These are phyloP conservation scores for Paratinospora sagittata DNA, from an alignment of 164 flowering plant species.

Conservation along the genomic window DNA sequence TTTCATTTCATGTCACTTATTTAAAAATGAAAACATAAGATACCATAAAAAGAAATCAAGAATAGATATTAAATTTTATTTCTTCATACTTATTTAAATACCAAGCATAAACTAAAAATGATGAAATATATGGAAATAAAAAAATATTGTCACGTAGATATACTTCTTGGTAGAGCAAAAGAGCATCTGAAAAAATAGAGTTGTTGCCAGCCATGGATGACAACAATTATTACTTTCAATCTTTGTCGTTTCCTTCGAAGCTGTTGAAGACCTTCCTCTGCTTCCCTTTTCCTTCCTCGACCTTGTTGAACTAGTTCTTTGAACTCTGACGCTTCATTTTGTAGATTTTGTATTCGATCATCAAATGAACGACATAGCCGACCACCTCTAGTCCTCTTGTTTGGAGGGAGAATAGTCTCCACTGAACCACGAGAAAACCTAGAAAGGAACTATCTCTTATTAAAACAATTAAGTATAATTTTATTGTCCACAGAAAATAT, in stretches of 20 bases:
- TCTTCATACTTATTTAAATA: not conserved
- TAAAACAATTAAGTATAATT: not conserved
- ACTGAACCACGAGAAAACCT: constrained; percentile 92
- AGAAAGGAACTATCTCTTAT: constrained; percentile 6
- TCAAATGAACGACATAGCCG: constrained; percentile 80
- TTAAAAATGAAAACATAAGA: not conserved
- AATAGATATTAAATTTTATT: not conserved
- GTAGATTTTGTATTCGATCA: constrained; percentile 48
- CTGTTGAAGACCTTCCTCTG: constrained; percentile 32
- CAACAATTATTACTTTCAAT: constrained; percentile 44
- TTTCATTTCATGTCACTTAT: too few relatives aligned
- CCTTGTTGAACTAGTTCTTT: constrained; percentile 28
- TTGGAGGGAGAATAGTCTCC: constrained; percentile 82
- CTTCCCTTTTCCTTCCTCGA: constrained; percentile 42
- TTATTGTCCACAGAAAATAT: not conserved
- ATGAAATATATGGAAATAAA: not conserved
- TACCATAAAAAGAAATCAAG: not conserved
- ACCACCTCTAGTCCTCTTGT: constrained; percentile 46
- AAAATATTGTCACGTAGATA: not conserved
- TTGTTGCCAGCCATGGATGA: not conserved
- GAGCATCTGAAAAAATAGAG: not conserved
- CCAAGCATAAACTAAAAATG: not conserved
- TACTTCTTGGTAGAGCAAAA: not conserved
- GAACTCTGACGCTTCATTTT: constrained; percentile 31
- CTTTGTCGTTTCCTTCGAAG: constrained; percentile 26